Evolutionary conservation across 306 rosid genomes (phyloP), one percentile per base, ranked within the genome.

Genomic region (Gleditsia sinensis): DNA sequence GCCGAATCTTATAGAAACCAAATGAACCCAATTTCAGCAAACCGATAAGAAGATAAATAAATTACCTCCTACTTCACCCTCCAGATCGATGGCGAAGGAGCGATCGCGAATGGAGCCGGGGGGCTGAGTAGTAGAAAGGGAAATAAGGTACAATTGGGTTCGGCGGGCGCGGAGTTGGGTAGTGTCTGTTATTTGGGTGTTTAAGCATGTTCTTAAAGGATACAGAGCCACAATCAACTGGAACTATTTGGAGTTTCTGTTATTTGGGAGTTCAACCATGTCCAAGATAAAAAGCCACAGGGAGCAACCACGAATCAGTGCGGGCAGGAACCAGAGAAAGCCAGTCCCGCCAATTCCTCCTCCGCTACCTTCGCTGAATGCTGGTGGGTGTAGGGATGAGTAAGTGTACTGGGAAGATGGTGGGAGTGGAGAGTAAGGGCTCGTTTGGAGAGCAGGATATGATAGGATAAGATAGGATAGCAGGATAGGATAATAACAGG

Each of bases 141-240:
- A 92, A 95, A 66, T 95, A 95, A 0, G 98, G 96, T 8, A 95
- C 96, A 67, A 95, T 92, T 23, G 98, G 99, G 71, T 95, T 95
- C 1, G 99, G 99, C 5, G 99, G 99, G 14, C 98, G 98, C 0
- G 98, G 98, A 1, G 72, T 40, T 0, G 93, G 93, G 64, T 91
- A 88, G 76, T 83, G 83, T 7, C 69, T 53, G 83, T 58, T 16
- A 10, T 72, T 25, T 3, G 97, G 93, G 6, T 97, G 97, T n/a
- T n/a, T n/a, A n/a, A n/a, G n/a, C n/a, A n/a, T n/a, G n/a, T n/a
- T n/a, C n/a, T n/a, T n/a, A n/a, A n/a, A n/a, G n/a, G n/a, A n/a
- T n/a, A n/a, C n/a, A n/a, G n/a, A n/a, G n/a, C n/a, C n/a, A n/a
- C n/a, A n/a, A n/a, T n/a, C n/a, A n/a, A n/a, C n/a, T n/a, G n/a